Conservation (phyloP, 208 protist genomes). For the Polymyxa betae region DNA sequence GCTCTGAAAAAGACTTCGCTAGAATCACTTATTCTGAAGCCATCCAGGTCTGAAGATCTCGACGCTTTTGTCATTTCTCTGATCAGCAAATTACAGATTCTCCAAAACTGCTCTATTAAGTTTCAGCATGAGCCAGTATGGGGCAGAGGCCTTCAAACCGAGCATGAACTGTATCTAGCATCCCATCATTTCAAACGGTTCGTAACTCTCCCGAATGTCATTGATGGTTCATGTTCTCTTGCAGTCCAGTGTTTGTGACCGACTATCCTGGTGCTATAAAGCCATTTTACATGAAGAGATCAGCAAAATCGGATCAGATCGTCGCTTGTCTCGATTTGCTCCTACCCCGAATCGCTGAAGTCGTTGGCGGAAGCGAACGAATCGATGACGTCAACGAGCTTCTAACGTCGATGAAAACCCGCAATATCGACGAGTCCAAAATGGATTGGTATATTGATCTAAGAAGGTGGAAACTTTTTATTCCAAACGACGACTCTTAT, state of each 20-base stretch:
- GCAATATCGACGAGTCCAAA: constrained; percentile 57
- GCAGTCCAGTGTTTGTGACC: constrained; percentile 32
- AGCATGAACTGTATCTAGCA: constrained; percentile 73
- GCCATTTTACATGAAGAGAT: constrained; percentile 78
- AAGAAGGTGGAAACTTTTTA: constrained; percentile 58
- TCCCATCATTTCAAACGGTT: neutral
- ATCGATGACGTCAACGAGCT: constrained; percentile 70
- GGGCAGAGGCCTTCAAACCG: constrained; percentile 67
- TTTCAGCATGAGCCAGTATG: neutral
- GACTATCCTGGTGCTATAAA: constrained; percentile 73
- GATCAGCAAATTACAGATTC: neutral
- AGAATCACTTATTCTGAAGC: constrained; percentile 70
- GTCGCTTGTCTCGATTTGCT: neutral
- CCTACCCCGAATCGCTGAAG: constrained; percentile 72
- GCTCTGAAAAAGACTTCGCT: neutral
- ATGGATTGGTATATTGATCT: constrained; percentile 79
- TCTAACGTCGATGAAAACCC: constrained; percentile 53
- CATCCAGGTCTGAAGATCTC: constrained; percentile 62
- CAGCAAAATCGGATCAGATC: neutral
- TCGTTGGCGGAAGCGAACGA: constrained; percentile 76
- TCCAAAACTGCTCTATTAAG: neutral
- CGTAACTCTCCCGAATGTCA: neutral
- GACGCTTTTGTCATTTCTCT: neutral
- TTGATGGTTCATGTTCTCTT: neutral
- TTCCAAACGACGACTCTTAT: neutral